Conservation (phyloP, 768 basidiomycete genomes). For the Fomitopsis serialis region DNA sequence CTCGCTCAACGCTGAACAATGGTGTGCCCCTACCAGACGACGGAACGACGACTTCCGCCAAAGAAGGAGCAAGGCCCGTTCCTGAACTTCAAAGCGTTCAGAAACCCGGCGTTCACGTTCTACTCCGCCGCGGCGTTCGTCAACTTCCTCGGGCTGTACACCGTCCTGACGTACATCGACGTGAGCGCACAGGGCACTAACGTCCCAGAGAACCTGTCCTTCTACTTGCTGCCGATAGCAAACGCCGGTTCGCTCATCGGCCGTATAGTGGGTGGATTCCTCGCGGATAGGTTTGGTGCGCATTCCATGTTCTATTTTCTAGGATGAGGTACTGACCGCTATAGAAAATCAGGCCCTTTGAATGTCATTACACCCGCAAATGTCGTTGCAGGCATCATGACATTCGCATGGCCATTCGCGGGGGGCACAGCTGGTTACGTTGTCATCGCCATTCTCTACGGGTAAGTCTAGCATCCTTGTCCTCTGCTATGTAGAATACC, state of each 20-base stretch:
- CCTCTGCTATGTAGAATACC: no score
- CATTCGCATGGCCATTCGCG: slow-evolving; percentile 69
- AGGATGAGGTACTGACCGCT: neutral
- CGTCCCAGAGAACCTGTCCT: slow-evolving; percentile 43
- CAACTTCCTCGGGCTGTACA: slow-evolving; percentile 66
- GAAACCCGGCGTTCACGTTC: slow-evolving; percentile 43
- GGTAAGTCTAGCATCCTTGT: no score
- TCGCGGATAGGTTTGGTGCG: slow-evolving; percentile 52
- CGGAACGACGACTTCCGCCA: slow-evolving; percentile 47
- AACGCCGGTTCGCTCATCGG: slow-evolving; percentile 65
- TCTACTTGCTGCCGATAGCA: slow-evolving; percentile 63
- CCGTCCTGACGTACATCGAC: slow-evolving; percentile 63
- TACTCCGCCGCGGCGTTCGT: slow-evolving; percentile 55
- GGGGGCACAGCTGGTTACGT: slow-evolving; percentile 39
- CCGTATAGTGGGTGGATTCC: slow-evolving; percentile 45
- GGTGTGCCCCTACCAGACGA: slow-evolving; percentile 20
- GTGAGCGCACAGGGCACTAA: slow-evolving; percentile 49
- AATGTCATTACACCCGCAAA: slow-evolving; percentile 68
- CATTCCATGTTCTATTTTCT: neutral
- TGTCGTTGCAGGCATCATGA: slow-evolving; percentile 46
- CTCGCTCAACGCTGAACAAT: no score
- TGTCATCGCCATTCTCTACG: slow-evolving; percentile 55
- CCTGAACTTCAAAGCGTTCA: slow-evolving; percentile 54
- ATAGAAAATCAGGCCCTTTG: slow-evolving; percentile 43
- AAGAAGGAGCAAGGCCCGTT: slow-evolving; percentile 49